Evolutionary conservation across 768 basidiomycete genomes (phyloP).

Genomic region (Suillus subluteus): DNA sequence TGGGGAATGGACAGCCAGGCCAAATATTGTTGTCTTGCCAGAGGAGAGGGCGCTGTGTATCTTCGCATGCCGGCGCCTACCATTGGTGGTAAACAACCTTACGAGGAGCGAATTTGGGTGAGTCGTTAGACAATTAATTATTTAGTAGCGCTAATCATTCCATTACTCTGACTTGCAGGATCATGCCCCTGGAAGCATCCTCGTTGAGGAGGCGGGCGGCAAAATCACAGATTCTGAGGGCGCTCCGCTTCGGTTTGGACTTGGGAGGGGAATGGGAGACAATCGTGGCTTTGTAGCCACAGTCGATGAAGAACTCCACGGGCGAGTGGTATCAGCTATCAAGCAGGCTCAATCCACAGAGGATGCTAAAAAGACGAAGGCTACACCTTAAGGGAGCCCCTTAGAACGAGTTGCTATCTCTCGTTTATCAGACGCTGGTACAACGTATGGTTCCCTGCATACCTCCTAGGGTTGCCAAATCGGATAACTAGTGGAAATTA

Average conservation of each 20-base stretch:
- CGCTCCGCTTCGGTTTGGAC: constrained; percentile 77
- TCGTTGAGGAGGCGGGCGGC: constrained; percentile 90
- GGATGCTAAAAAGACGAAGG: constrained; percentile 18
- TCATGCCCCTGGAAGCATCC: constrained; percentile 84
- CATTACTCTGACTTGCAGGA: constrained; percentile 51
- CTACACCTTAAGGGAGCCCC: not conserved
- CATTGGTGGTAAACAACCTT: constrained; percentile 43
- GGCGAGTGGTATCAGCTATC: constrained; percentile 72
- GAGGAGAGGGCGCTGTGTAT: constrained; percentile 87
- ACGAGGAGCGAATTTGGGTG: constrained; percentile 97
- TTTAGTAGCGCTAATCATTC: not conserved
- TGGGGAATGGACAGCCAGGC: constrained; percentile 93
- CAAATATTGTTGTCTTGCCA: constrained; percentile 85
- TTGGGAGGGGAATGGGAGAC: constrained; percentile 81
- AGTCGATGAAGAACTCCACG: constrained; percentile 64
- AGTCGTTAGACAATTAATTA: constrained; percentile 17
- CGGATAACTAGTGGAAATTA: not conserved
- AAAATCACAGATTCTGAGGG: constrained; percentile 86
- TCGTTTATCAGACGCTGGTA: not conserved
- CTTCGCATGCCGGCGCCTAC: constrained; percentile 77
- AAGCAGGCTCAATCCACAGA: constrained; percentile 53
- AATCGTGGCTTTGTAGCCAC: constrained; percentile 91
- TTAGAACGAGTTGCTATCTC: not conserved
- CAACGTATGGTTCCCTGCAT: not conserved
- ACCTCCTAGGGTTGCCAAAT: not conserved